Conservation (phyloP, 2,329 filamentous ascomycete species). For the Penicillium verrucosum region DNA sequence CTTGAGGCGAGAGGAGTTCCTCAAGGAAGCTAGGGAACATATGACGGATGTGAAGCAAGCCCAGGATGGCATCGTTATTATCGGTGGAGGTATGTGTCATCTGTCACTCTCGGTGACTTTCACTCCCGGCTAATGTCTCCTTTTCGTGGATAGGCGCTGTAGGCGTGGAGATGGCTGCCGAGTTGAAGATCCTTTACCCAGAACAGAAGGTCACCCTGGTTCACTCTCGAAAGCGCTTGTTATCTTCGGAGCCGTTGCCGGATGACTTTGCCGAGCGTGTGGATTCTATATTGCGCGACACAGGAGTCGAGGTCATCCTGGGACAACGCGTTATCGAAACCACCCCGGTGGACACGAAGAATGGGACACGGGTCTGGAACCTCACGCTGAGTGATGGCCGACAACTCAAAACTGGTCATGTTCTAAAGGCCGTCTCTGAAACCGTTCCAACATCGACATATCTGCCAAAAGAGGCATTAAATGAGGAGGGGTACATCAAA, state of each 20-base stretch:
- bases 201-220: constrained; percentile 66
- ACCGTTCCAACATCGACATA: constrained; percentile 61
- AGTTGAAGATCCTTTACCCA: constrained; percentile 68
- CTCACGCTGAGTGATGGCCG: constrained; percentile 61
- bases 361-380: constrained; percentile 25
- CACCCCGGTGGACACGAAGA: constrained; percentile 15
- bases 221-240: constrained; percentile 66
- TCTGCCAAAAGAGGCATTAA: constrained; percentile 57
- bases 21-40: constrained; percentile 25
- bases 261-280: constrained; percentile 63
- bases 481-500: constrained; percentile 63
- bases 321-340: constrained; percentile 29
- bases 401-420: constrained; percentile 59
- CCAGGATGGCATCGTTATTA: constrained; percentile 56
- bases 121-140: neutral
- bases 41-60: constrained; percentile 46
- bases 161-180: constrained; percentile 77
- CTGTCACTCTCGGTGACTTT: too few relatives aligned
- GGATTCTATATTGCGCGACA: constrained; percentile 56
- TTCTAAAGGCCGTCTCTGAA: constrained; percentile 68
- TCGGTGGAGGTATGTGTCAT: constrained; percentile 60
- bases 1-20: constrained; percentile 32
- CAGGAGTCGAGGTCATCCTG: constrained; percentile 51
- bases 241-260: constrained; percentile 70
- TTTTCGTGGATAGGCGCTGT: constrained; percentile 57